Conservation (phyloP, 108 stramenopile species). For the Poteriospumella lacustris region DNA sequence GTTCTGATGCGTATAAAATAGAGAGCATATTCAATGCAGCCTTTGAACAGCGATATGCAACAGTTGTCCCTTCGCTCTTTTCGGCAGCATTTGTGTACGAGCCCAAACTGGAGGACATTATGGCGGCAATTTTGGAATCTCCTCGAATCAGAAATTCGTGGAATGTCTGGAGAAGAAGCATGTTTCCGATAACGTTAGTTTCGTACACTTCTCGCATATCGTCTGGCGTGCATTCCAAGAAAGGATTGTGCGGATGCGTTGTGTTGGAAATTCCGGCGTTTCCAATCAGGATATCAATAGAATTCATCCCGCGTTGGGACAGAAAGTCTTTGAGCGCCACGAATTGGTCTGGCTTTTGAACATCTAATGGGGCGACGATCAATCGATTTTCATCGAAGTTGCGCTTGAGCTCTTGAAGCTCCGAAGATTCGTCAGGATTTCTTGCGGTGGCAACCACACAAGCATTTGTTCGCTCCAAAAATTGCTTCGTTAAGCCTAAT, state of each 20-base stretch:
- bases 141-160: neutral
- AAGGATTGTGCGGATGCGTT: neutral
- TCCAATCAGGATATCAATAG: neutral
- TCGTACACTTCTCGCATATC: neutral
- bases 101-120: neutral
- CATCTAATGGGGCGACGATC: neutral
- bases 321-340: neutral
- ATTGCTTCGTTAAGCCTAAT: neutral
- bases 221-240: neutral
- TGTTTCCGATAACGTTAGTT: neutral
- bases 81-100: neutral
- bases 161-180: neutral
- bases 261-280: neutral
- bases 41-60: neutral
- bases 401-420: neutral
- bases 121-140: neutral
- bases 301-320: neutral
- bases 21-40: neutral
- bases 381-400: neutral
- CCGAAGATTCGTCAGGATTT: neutral
- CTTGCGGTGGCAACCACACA: neutral
- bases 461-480: neutral
- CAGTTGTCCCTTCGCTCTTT: neutral
- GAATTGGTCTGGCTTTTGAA: neutral
- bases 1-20: neutral